Percentiles rank a stretch among this genome's conserved stretches.
phyloP scores from a whole-genome alignment of 495 filamentous ascomycete species.

The Cetradonia linearis region DNA sequence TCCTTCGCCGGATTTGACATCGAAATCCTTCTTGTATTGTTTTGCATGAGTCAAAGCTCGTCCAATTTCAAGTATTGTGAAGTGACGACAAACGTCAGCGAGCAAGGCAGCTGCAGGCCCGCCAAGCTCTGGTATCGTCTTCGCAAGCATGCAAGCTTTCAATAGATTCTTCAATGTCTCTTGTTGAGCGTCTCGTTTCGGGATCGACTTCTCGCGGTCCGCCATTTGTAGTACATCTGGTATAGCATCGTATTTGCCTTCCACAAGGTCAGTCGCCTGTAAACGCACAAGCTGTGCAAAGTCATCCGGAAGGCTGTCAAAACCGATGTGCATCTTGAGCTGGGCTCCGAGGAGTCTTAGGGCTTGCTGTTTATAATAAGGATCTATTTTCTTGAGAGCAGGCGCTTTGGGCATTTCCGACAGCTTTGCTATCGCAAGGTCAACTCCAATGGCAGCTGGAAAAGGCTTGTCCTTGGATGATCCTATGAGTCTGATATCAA shows the following conservation, averaged over 20 bases:
- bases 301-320: constrained; percentile 81
- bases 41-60: constrained; percentile 64
- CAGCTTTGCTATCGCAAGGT: constrained; percentile 77
- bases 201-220: constrained; percentile 68
- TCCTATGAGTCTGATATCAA: constrained; percentile 81
- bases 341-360: constrained; percentile 76
- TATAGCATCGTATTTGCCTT: constrained; percentile 51
- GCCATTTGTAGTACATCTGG: constrained; percentile 53
- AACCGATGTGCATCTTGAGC: constrained; percentile 79
- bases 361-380: constrained; percentile 87
- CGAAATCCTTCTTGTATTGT: constrained; percentile 62
- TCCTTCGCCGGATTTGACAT: constrained; percentile 77
- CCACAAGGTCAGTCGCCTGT: constrained; percentile 75
- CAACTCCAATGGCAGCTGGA: constrained; percentile 72
- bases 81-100: constrained; percentile 73
- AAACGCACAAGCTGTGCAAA: constrained; percentile 73
- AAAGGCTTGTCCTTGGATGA: constrained; percentile 80
- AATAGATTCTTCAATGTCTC: constrained; percentile 70
- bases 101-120: constrained; percentile 62
- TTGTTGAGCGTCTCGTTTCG: constrained; percentile 79
- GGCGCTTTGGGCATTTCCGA: constrained; percentile 61
- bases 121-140: constrained; percentile 69
- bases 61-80: constrained; percentile 84
- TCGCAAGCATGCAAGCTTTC: constrained; percentile 78
- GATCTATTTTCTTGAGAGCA: constrained; percentile 61